Percentiles rank a stretch among this genome's conserved stretches.
phyloP scores from a whole-genome alignment of 192 early-diverging fungal species.

The Backusella circina region DNA sequence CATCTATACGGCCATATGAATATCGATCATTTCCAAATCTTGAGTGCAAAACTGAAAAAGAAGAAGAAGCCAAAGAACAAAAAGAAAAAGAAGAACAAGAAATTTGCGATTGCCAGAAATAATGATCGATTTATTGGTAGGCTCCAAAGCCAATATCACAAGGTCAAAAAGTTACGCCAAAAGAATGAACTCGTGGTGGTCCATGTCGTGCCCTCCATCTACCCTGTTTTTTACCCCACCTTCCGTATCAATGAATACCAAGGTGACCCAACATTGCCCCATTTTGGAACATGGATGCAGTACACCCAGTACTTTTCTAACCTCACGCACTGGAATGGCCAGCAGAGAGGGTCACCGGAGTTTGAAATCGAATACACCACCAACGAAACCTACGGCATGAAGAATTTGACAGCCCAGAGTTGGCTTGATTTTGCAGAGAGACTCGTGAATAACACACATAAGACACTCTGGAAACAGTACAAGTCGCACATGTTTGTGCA shows the following conservation, averaged over 20 bases:
- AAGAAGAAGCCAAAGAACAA: neutral
- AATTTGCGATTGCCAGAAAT: neutral
- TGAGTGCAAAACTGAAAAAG: neutral
- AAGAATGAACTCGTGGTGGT: neutral
- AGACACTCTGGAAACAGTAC: conserved; percentile 23
- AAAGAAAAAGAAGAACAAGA: neutral
- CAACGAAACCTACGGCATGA: conserved; percentile 41
- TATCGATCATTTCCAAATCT: conserved; percentile 46
- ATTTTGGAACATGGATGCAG: conserved; percentile 30
- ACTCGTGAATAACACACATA: conserved; percentile 14
- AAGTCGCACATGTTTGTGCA: conserved; percentile 25
- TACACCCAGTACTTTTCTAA: conserved; percentile 42
- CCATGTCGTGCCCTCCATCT: conserved; percentile 54
- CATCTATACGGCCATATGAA: conserved; percentile 77
- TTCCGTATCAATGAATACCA: conserved; percentile 60
- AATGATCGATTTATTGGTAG: neutral
- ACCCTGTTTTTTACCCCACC: conserved; percentile 58
- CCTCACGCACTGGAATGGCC: conserved; percentile 34
- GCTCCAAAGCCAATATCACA: conserved; percentile 10
- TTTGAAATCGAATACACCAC: conserved; percentile 48
- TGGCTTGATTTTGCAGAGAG: conserved; percentile 41
- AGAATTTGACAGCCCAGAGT: conserved; percentile 37
- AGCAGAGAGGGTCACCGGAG: conserved; percentile 9
- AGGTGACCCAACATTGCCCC: neutral
- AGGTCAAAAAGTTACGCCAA: neutral